Conservation (phyloP, 2,329 filamentous ascomycete genomes). For the Calonectria ilicicola region DNA sequence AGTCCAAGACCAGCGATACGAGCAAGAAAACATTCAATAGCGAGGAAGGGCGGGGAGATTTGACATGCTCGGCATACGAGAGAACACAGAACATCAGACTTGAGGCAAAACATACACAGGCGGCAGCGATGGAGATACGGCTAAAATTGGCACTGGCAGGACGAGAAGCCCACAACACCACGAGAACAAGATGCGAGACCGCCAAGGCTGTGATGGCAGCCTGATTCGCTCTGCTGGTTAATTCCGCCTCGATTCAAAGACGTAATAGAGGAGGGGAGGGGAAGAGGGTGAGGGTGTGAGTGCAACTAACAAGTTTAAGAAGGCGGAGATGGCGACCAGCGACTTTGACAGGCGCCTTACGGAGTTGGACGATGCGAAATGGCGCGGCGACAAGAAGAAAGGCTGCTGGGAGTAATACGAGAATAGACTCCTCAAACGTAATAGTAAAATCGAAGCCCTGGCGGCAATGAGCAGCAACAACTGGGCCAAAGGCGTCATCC, state of each 20-base stretch:
- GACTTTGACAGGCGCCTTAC: slow-evolving; percentile 41
- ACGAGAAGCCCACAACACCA: slow-evolving; percentile 47
- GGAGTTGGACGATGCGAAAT: slow-evolving; percentile 44
- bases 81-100: slow-evolving; percentile 47
- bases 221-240: slow-evolving; percentile 26
- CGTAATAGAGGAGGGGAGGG: too few relatives aligned
- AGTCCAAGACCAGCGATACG: slow-evolving; percentile 49
- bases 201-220: slow-evolving; percentile 42
- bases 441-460: slow-evolving; percentile 63
- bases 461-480: slow-evolving; percentile 46
- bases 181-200: slow-evolving; percentile 47
- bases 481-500: slow-evolving; percentile 43
- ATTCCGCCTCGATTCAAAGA: background rate
- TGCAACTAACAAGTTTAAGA: slow-evolving; percentile 43
- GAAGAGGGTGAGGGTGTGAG: background rate
- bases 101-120: slow-evolving; percentile 48
- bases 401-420: slow-evolving; percentile 47
- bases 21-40: slow-evolving; percentile 50
- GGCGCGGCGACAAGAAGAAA: slow-evolving; percentile 47
- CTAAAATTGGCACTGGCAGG: slow-evolving; percentile 31
- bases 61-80: slow-evolving; percentile 48
- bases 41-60: slow-evolving; percentile 47
- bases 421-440: slow-evolving; percentile 55
- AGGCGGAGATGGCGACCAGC: slow-evolving; percentile 37
- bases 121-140: slow-evolving; percentile 46